A percentile compares a stretch with the other conserved stretches of the same genome.
phyloP scores from a whole-genome alignment of 1,139 yeast genomes.

The Meyerozyma smithsonii region DNA sequence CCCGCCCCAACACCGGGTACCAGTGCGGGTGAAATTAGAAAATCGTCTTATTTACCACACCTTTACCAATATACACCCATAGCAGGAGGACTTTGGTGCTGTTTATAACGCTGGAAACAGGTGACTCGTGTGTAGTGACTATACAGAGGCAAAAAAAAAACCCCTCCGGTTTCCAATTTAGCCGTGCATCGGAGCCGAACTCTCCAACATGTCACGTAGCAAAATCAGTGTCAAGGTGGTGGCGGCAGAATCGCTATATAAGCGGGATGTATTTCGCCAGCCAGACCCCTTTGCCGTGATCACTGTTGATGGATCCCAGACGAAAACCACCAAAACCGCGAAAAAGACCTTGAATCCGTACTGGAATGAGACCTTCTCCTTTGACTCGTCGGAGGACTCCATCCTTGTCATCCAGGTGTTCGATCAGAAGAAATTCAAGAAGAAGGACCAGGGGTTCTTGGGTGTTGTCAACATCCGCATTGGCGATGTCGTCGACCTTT shows the following conservation, averaged over 20 bases:
- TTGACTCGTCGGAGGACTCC: constrained; percentile 75
- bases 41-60: neutral
- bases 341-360: constrained; percentile 93
- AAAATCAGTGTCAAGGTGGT: constrained; percentile 70
- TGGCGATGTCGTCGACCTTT: constrained; percentile 82
- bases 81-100: neutral
- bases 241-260: constrained; percentile 94
- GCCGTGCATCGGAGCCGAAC: neutral
- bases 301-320: constrained; percentile 95
- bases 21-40: constrained; percentile 3
- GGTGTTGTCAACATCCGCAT: constrained; percentile 93
- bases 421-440: constrained; percentile 94
- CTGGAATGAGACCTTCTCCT: constrained; percentile 90
- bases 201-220: constrained; percentile 16
- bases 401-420: constrained; percentile 90
- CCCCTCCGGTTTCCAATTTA: neutral
- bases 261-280: constrained; percentile 88
- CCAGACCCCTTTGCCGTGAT: constrained; percentile 98
- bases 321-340: constrained; percentile 90
- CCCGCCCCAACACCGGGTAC: neutral
- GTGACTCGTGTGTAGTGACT: neutral
- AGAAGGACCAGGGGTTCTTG: constrained; percentile 97
- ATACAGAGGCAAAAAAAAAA: neutral
- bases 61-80: neutral
- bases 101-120: neutral